phyloP scores from a whole-genome alignment of 176 grass and related monocot genomes.

The Carex parvula region DNA sequence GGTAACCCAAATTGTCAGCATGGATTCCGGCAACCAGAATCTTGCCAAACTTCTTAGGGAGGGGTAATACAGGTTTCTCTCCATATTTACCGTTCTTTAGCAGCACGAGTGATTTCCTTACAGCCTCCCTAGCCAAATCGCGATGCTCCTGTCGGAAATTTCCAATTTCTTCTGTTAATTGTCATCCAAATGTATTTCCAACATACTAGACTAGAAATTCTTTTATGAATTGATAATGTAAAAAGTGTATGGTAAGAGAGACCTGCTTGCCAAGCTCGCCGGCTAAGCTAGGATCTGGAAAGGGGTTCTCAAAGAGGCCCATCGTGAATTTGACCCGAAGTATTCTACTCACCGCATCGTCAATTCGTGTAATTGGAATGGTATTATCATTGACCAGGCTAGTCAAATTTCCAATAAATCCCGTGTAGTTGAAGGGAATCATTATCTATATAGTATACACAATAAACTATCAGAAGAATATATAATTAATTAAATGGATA shows the following conservation, averaged over 20 bases:
- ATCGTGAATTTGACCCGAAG: conserved; percentile 63
- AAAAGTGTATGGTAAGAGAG: conserved; percentile 14
- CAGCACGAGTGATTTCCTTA: conserved; percentile 59
- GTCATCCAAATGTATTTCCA: neutral
- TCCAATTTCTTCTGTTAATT: neutral
- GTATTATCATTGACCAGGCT: conserved; percentile 32
- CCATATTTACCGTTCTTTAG: conserved; percentile 56
- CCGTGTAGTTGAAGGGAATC: conserved; percentile 33
- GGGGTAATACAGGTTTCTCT: conserved; percentile 33
- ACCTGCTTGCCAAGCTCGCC: conserved; percentile 55
- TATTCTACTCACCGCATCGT: conserved; percentile 61
- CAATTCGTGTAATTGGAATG: conserved; percentile 61
- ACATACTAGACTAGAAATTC: neutral
- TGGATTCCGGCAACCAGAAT: conserved; percentile 56
- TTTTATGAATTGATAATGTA: conserved; percentile 6
- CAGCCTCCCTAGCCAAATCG: conserved; percentile 63
- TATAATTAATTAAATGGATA: neutral
- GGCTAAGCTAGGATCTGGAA: conserved; percentile 43
- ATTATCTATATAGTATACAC: conserved; percentile 31
- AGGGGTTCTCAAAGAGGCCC: conserved; percentile 66
- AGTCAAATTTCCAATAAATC: conserved; percentile 41
- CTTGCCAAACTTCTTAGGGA: conserved; percentile 39
- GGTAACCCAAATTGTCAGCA: conserved; percentile 59
- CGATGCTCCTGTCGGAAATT: conserved; percentile 48
- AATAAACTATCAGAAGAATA: conserved; percentile 1